Evolutionary conservation across 805 yeast species (phyloP).

Genomic region (Schizosaccharomyces japonicus): DNA sequence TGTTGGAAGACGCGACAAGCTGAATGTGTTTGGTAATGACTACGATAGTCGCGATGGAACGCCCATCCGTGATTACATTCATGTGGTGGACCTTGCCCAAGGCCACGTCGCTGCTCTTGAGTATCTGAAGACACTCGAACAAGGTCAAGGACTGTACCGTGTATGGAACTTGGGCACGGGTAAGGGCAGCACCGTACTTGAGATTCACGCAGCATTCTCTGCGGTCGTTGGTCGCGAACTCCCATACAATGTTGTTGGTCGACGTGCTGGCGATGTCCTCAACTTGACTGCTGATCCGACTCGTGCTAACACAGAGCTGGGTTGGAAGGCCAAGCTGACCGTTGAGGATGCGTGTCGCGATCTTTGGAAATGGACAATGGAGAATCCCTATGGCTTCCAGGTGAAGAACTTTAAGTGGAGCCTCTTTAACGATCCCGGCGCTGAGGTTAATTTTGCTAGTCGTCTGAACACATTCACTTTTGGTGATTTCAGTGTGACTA

Average conservation of each 20-base stretch:
- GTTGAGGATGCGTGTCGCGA: conserved; percentile 45
- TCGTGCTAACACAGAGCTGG: conserved; percentile 40
- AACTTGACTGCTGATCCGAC: conserved; percentile 48
- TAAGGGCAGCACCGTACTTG: conserved; percentile 50
- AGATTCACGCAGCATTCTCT: conserved; percentile 40
- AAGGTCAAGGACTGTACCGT: conserved; percentile 24
- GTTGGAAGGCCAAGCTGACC: conserved; percentile 33
- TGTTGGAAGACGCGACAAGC: conserved; percentile 39
- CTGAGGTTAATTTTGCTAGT: conserved; percentile 13
- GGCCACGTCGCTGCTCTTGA: conserved; percentile 55
- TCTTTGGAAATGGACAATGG: conserved; percentile 54
- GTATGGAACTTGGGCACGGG: conserved; percentile 77
- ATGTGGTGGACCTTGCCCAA: conserved; percentile 53
- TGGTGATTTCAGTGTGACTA: neutral
- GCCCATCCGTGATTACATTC: conserved; percentile 52
- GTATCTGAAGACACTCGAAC: conserved; percentile 20
- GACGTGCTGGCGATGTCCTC: conserved; percentile 57
- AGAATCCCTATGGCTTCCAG: conserved; percentile 42
- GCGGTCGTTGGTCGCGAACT: conserved; percentile 38
- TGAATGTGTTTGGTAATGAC: conserved; percentile 49
- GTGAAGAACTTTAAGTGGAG: neutral
- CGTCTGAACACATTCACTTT: neutral
- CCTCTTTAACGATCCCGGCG: neutral
- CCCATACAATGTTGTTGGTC: conserved; percentile 36
- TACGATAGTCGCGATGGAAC: conserved; percentile 55